Evolutionary conservation across 306 rosid genomes (phyloP).

Genomic region (Echinosophora koreensis): DNA sequence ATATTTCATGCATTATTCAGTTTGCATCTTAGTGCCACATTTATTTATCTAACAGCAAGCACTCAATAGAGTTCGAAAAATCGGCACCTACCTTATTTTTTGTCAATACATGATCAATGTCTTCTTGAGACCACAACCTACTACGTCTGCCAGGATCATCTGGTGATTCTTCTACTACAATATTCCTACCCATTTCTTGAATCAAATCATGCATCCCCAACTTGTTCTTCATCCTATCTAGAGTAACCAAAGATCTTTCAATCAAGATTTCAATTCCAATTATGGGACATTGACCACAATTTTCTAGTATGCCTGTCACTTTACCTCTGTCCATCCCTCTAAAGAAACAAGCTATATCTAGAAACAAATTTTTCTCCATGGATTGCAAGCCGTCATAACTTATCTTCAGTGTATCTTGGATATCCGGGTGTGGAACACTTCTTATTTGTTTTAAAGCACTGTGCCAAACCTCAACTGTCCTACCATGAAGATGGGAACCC

Average conservation of each 20-base stretch:
- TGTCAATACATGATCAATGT: constrained; percentile 44
- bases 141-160: constrained; percentile 48
- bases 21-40: not conserved
- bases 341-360: constrained; percentile 58
- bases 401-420: constrained; percentile 39
- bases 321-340: constrained; percentile 43
- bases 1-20: not conserved
- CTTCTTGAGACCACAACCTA: constrained; percentile 51
- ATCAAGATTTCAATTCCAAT: constrained; percentile 49
- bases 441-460: constrained; percentile 41
- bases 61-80: not conserved
- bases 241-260: constrained; percentile 54
- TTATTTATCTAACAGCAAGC: not conserved
- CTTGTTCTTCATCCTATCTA: not conserved
- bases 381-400: constrained; percentile 49
- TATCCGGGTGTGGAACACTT: constrained; percentile 18
- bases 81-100: constrained; percentile 45
- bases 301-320: constrained; percentile 41
- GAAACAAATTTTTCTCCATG: constrained; percentile 46
- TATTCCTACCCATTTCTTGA: constrained; percentile 53
- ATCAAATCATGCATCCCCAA: constrained; percentile 52
- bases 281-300: constrained; percentile 38
- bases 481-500: constrained; percentile 47
- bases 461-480: constrained; percentile 43
- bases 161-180: constrained; percentile 49